phyloP scores from a whole-genome alignment of 2,329 filamentous ascomycete genomes.

The Epichloe sibirici region DNA sequence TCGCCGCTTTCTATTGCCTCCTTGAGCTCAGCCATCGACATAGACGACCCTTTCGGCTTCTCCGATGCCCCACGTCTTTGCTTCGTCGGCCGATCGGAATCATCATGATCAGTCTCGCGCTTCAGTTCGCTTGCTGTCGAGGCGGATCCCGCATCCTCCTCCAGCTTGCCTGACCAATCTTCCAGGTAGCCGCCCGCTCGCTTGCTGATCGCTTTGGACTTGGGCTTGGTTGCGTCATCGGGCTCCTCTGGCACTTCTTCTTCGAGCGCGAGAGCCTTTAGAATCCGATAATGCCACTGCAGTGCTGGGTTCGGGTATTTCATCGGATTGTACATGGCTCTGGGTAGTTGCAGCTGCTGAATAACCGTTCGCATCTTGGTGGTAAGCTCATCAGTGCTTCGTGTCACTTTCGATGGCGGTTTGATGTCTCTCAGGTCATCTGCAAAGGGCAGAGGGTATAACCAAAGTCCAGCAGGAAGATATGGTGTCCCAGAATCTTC shows the following conservation, averaged over 20 bases:
- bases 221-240: slow-evolving; percentile 71
- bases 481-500: slow-evolving; percentile 54
- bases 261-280: slow-evolving; percentile 82
- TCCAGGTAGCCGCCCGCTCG: slow-evolving; percentile 67
- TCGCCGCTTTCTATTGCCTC: slow-evolving; percentile 31
- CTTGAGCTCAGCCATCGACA: slow-evolving; percentile 36
- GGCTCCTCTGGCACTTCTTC: slow-evolving; percentile 71
- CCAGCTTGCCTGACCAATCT: slow-evolving; percentile 61
- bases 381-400: slow-evolving; percentile 57
- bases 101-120: slow-evolving; percentile 36
- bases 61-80: slow-evolving; percentile 25
- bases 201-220: slow-evolving; percentile 80
- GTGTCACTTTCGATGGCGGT: slow-evolving; percentile 39
- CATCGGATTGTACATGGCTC: slow-evolving; percentile 67
- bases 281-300: slow-evolving; percentile 94
- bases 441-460: slow-evolving; percentile 75
- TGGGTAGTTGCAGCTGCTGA: slow-evolving; percentile 79
- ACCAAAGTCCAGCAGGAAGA: slow-evolving; percentile 76
- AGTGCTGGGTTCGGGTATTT: slow-evolving; percentile 87
- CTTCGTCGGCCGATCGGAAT: slow-evolving; percentile 31
- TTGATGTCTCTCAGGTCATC: slow-evolving; percentile 76
- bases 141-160: slow-evolving; percentile 35
- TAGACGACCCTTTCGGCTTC: slow-evolving; percentile 20
- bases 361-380: slow-evolving; percentile 74
- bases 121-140: slow-evolving; percentile 33